Evolutionary conservation across 2,329 filamentous ascomycete species (phyloP).

Genomic region (Aureobasidium pullulans): DNA sequence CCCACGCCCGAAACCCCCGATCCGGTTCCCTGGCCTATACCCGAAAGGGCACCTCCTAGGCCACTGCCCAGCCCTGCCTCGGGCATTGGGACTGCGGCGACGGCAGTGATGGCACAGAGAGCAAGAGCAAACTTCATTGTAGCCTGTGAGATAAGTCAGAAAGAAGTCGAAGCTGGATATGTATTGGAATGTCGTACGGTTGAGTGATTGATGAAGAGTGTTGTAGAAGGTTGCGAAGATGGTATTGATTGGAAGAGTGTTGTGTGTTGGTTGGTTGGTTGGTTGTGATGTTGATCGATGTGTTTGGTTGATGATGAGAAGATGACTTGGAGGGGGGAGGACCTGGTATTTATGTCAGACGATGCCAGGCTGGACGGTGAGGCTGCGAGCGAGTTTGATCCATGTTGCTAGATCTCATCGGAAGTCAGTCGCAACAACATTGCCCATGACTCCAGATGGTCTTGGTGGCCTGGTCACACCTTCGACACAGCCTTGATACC

Average conservation of each 20-base stretch:
- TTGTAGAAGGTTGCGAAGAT: background rate
- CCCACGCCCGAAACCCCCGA: background rate
- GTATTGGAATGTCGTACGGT: background rate
- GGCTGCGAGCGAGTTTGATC: background rate
- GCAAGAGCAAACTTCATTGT: conserved; percentile 4
- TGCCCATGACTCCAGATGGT: background rate
- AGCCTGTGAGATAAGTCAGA: background rate
- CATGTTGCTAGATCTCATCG: background rate
- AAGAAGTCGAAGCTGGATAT: background rate
- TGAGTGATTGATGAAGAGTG: background rate
- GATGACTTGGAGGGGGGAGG: background rate
- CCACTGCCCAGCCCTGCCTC: background rate
- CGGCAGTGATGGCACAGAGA: background rate
- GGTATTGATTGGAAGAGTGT: background rate
- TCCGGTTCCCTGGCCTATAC: conserved; percentile 16
- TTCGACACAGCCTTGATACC: background rate
- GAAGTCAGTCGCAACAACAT: background rate
- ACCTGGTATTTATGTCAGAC: background rate
- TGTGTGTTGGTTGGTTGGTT: background rate
- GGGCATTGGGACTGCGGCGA: background rate
- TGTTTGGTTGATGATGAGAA: background rate
- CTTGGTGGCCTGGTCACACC: background rate
- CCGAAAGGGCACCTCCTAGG: background rate
- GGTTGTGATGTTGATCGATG: background rate
- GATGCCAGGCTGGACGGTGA: background rate